phyloP scores from a whole-genome alignment of 768 basidiomycete species.

The Mrakia hoshinonis region DNA sequence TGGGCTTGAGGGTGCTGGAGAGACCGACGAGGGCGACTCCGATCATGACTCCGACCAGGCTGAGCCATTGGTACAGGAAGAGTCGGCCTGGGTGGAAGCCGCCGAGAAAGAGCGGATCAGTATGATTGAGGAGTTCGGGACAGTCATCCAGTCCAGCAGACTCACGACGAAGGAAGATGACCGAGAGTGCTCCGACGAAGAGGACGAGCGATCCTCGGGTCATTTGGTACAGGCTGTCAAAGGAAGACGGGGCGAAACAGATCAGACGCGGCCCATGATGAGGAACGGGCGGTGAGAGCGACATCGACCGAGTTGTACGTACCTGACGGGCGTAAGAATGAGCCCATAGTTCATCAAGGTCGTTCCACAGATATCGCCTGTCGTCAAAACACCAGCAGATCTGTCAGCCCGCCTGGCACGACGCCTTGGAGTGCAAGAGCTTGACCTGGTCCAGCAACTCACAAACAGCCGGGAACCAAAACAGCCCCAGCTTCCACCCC shows the following conservation, averaged over 20 bases:
- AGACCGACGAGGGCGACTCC: slow-evolving; percentile 55
- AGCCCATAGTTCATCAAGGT: slow-evolving; percentile 96
- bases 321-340: slow-evolving; percentile 75
- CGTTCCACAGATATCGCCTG: slow-evolving; percentile 65
- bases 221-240: slow-evolving; percentile 40
- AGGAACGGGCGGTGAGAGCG: too few species aligned
- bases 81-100: not conserved
- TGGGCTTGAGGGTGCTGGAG: slow-evolving; percentile 63
- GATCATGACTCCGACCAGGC: slow-evolving; percentile 34
- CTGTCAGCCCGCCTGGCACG: too few species aligned
- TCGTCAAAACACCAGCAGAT: too few species aligned
- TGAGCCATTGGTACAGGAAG: slow-evolving; percentile 28
- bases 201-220: slow-evolving; percentile 71
- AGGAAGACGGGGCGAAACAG: slow-evolving; percentile 49
- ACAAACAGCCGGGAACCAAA: slow-evolving; percentile 81
- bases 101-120: not conserved
- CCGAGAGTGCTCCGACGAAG: slow-evolving; percentile 84
- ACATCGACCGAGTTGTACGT: too few species aligned
- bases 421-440: too few species aligned
- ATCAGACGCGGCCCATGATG: slow-evolving; percentile 85
- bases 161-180: slow-evolving; percentile 82
- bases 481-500: slow-evolving; percentile 62
- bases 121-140: not conserved
- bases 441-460: too few species aligned
- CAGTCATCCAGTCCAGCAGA: slow-evolving; percentile 41